A percentile compares a stretch with the other conserved stretches of the same genome.
Conservation (phyloP, 768 basidiomycete genomes). For the Mycena metata region DNA sequence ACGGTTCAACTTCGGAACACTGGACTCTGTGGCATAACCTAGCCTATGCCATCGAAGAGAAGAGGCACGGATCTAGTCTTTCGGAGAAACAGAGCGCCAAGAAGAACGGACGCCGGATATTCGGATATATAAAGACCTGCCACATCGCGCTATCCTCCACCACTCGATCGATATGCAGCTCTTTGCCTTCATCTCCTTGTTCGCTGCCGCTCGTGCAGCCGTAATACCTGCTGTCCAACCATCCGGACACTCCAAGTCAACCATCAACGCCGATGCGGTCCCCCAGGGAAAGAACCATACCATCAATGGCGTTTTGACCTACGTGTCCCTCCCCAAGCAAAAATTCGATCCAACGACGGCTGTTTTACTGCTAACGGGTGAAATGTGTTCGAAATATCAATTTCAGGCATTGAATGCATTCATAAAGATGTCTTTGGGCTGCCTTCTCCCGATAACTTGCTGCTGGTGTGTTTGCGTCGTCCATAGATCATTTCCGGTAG, state of each 20-base stretch:
- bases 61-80: no score
- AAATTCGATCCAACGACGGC: constrained; percentile 29
- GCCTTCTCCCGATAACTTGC: constrained; percentile 35
- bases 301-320: constrained; percentile 39
- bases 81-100: background rate
- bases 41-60: no score
- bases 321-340: constrained; percentile 34
- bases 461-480: background rate
- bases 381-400: background rate
- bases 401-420: background rate
- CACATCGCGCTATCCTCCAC: background rate
- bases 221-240: constrained; percentile 31
- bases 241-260: constrained; percentile 25
- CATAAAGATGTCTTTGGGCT: constrained; percentile 35
- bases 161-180: constrained; percentile 14
- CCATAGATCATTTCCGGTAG: no score
- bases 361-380: constrained; percentile 33
- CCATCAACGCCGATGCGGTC: background rate
- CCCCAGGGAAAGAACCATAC: constrained; percentile 38
- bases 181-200: constrained; percentile 14
- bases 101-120: background rate
- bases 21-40: no score
- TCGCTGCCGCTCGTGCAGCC: constrained; percentile 22
- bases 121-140: background rate
- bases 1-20: no score